A percentile compares a stretch with the other conserved stretches of the same genome.
phyloP scores from a whole-genome alignment of 1,284 basidiomycete genomes.

The Ganoderma lingzhi region DNA sequence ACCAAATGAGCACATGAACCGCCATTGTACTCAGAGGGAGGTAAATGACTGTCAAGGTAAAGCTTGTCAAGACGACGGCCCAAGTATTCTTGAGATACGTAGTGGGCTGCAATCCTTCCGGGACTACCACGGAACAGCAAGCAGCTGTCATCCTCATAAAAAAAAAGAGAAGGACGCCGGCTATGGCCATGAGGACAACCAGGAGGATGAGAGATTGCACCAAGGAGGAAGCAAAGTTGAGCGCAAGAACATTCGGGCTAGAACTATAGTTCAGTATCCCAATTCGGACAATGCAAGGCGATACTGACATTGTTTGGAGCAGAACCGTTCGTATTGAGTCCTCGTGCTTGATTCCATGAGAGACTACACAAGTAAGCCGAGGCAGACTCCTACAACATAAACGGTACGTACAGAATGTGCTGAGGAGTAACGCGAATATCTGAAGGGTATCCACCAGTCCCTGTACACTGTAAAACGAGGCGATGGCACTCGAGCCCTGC shows the following conservation, averaged over 20 bases:
- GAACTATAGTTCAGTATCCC: constrained; percentile 24
- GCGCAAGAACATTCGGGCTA: constrained; percentile 74
- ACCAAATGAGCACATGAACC: constrained; percentile 76
- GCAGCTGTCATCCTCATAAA: constrained; percentile 60
- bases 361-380: constrained; percentile 45
- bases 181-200: constrained; percentile 59
- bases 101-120: constrained; percentile 64
- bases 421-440: constrained; percentile 73
- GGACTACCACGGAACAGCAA: constrained; percentile 55
- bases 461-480: constrained; percentile 73
- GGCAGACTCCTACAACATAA: constrained; percentile 2
- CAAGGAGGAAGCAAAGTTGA: constrained; percentile 69
- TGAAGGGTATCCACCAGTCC: constrained; percentile 73
- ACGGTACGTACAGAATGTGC: constrained; percentile 59
- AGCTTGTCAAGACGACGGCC: constrained; percentile 65
- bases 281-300: constrained; percentile 13
- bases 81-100: constrained; percentile 53
- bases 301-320: constrained; percentile 69
- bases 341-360: constrained; percentile 48
- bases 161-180: constrained; percentile 60
- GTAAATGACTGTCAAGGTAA: constrained; percentile 70
- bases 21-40: constrained; percentile 77
- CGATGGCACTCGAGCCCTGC: constrained; percentile 72
- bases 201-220: constrained; percentile 63
- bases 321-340: constrained; percentile 64